Evolutionary conservation across 2,329 filamentous ascomycete species (phyloP).

Genomic region (Proliferodiscus dingleyae): DNA sequence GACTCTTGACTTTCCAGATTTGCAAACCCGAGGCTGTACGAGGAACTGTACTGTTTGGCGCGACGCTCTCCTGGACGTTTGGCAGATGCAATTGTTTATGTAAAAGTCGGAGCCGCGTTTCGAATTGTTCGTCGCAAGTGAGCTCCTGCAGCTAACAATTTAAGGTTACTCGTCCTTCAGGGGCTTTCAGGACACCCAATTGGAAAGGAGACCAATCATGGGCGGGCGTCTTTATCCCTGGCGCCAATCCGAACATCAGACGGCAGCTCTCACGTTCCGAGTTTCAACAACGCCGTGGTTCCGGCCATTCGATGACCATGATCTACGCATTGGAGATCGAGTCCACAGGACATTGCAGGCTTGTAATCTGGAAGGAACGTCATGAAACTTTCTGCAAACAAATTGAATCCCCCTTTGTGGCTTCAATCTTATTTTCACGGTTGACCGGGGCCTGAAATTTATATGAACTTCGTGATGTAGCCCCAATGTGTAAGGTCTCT

Average conservation of each 20-base stretch:
- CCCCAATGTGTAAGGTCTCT: background rate
- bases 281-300: constrained; percentile 18
- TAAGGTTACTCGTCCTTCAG: too few species aligned
- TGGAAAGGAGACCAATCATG: too few species aligned
- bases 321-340: constrained; percentile 5
- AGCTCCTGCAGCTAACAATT: too few species aligned
- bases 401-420: constrained; percentile 8
- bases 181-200: too few species aligned
- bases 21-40: too few species aligned
- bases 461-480: background rate
- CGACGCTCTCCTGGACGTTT: too few species aligned
- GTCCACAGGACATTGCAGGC: background rate
- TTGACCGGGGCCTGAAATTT: background rate
- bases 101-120: too few species aligned
- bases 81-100: too few species aligned
- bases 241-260: constrained; percentile 18
- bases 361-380: constrained; percentile 3
- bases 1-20: too few species aligned
- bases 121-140: too few species aligned
- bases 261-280: constrained; percentile 10
- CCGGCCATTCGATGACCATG: constrained; percentile 12
- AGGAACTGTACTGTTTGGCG: too few species aligned
- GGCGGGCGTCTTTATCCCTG: too few species aligned
- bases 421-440: background rate
- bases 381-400: constrained; percentile 21